These are phyloP conservation scores for Paracamarosporium sp. DNA, from an alignment of 2,329 filamentous ascomycete genomes.

Conservation along the genomic window DNA sequence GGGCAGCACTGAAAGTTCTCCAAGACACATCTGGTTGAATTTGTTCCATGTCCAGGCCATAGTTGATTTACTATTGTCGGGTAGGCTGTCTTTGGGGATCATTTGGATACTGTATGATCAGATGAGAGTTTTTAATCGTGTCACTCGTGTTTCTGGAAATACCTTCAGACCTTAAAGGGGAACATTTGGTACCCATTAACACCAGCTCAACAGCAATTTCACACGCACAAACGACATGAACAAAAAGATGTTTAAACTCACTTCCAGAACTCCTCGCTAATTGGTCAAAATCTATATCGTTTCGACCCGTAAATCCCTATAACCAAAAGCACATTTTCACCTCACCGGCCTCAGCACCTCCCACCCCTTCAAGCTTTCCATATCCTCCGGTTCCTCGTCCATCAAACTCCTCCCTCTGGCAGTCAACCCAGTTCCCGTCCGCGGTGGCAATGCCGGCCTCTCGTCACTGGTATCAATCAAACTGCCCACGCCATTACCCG, in stretches of 20 bases:
- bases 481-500: slow-evolving; percentile 9
- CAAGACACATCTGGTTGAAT: too few relatives aligned
- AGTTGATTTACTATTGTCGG: too few relatives aligned
- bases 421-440: slow-evolving; percentile 37
- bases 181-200: too few relatives aligned
- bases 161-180: too few relatives aligned
- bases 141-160: too few relatives aligned
- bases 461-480: slow-evolving; percentile 26
- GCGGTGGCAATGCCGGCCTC: slow-evolving; percentile 39
- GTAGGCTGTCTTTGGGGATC: too few relatives aligned
- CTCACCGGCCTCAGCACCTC: slow-evolving; percentile 45
- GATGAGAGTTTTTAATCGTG: too few relatives aligned
- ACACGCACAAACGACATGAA: background rate
- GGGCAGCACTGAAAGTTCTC: too few relatives aligned
- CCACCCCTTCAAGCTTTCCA: slow-evolving; percentile 45
- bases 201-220: too few relatives aligned
- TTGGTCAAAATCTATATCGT: background rate
- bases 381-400: slow-evolving; percentile 43
- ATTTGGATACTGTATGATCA: too few relatives aligned
- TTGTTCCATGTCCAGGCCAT: too few relatives aligned
- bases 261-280: background rate
- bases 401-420: slow-evolving; percentile 36
- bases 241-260: background rate
- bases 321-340: background rate
- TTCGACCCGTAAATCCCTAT: too few relatives aligned